phyloP scores from a whole-genome alignment of 225 moss, liverwort and hornwort genomes.

The Pleurozium schreberi region DNA sequence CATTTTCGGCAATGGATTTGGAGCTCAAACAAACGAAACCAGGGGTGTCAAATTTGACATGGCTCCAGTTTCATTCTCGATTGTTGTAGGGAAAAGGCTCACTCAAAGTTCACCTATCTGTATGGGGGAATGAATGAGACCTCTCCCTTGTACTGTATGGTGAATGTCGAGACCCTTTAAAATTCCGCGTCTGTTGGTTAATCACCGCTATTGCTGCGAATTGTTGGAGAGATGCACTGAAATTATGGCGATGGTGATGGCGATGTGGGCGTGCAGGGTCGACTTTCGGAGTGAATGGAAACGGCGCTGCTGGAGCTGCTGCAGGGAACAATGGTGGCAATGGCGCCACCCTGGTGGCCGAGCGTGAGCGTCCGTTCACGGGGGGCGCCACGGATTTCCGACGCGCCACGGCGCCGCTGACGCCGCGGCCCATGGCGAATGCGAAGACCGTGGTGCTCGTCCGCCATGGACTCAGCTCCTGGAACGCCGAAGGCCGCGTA shows the following conservation, averaged over 20 bases:
- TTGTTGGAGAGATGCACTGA: not conserved
- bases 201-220: not conserved
- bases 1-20: not conserved
- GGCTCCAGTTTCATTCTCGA: not conserved
- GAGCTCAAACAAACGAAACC: not conserved
- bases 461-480: conserved; percentile 74
- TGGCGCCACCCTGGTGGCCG: conserved; percentile 13
- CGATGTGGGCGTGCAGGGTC: not conserved
- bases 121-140: no score
- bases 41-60: not conserved
- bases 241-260: not conserved
- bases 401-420: conserved; percentile 45
- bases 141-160: not conserved
- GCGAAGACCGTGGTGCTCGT: conserved; percentile 64
- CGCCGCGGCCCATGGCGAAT: conserved; percentile 15
- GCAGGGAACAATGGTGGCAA: not conserved
- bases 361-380: conserved; percentile 39
- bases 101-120: not conserved
- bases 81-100: not conserved
- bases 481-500: conserved; percentile 70
- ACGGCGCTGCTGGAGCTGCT: not conserved
- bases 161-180: not conserved
- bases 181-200: not conserved
- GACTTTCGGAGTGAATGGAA: conserved; percentile 1
- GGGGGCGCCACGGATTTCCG: conserved; percentile 62